A percentile compares a stretch with the other conserved stretches of the same genome.
phyloP scores from a whole-genome alignment of 2,329 filamentous ascomycete species.

The Myriosclerotinia scirpicola region DNA sequence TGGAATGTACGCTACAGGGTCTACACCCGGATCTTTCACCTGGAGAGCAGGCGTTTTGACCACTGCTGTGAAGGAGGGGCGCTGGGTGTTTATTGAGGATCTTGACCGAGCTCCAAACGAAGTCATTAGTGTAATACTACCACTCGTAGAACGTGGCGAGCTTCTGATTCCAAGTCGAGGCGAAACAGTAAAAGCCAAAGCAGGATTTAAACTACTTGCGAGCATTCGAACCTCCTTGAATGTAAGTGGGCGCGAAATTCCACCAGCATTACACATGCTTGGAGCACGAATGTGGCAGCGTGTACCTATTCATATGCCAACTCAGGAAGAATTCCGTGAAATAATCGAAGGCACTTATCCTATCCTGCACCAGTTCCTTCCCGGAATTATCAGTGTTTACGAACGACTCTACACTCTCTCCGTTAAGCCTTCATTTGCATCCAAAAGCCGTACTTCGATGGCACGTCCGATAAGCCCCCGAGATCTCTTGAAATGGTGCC shows the following conservation, averaged over 20 bases:
- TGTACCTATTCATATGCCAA: constrained; percentile 67
- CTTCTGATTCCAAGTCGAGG: constrained; percentile 86
- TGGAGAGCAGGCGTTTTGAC: constrained; percentile 94
- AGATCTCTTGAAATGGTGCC: constrained; percentile 91
- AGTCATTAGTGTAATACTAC: constrained; percentile 88
- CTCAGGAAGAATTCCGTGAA: constrained; percentile 67
- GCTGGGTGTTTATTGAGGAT: constrained; percentile 97
- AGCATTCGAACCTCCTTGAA: constrained; percentile 79
- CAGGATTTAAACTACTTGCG: constrained; percentile 86
- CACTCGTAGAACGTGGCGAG: constrained; percentile 89
- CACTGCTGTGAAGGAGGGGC: constrained; percentile 87
- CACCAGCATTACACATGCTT: constrained; percentile 68
- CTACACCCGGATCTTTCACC: constrained; percentile 81
- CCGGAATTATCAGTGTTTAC: constrained; percentile 61
- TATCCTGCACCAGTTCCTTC: constrained; percentile 61
- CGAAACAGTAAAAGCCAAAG: constrained; percentile 78
- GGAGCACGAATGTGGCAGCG: constrained; percentile 84
- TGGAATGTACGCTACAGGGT: constrained; percentile 88
- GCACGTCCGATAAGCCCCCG: constrained; percentile 61
- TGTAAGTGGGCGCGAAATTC: constrained; percentile 63
- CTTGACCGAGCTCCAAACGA: constrained; percentile 92
- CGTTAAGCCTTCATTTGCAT: constrained; percentile 46
- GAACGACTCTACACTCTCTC: constrained; percentile 51
- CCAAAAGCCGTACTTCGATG: constrained; percentile 51
- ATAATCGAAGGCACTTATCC: constrained; percentile 73